Evolutionary conservation across 2,329 filamentous ascomycete genomes (phyloP), one percentile per base, ranked within the genome.

Genomic region (Alternaria arborescens): DNA sequence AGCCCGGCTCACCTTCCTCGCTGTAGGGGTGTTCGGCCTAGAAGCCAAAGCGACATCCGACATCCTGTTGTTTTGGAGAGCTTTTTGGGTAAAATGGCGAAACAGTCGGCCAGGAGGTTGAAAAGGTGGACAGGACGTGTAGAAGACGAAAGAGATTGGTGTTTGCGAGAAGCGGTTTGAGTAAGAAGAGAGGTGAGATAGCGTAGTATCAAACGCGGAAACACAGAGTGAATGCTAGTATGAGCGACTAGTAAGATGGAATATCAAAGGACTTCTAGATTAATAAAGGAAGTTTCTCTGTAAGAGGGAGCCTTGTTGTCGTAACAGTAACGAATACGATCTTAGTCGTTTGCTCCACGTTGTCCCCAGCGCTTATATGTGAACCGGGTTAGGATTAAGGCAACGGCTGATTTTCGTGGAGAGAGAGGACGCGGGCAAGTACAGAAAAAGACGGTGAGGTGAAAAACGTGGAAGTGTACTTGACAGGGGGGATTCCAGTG

Each of bases 1-100:
- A 18, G 1, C 14, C 22, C n/a, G 11, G 28, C 42, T 32, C 57
- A 64, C 62, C 38, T 65, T 65, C 7, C 56, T 54, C n/a, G 59
- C 65, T 18, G 52, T 59, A 14, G 60, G 58, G 1, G 58, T 56
- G 7, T 51, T 53, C 6, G 61, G 54, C 24, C 43, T 51, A 24
- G 43, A 22, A 10, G 44, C 40, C 55, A 64, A 61, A 8, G 22
- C 18, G 22, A 7, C 0, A 38, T 16, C 30, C 1, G 30, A 16
- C 28, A 38, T 44, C 5, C n/a, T 24, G 11, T 24, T 42, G 1
- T 7, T 16, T 16, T 5, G 20, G 16, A 20, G 1, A 8, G 12
- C 6, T 12, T 26, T 6, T 30, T 16, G 0, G n/a, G 8, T 11
- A 16, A 20, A 16, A 14, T 30, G 4, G 28, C 4, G 28, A 30